Conservation (phyloP, 345 rosid genomes). For the Melaleuca alternifolia region DNA sequence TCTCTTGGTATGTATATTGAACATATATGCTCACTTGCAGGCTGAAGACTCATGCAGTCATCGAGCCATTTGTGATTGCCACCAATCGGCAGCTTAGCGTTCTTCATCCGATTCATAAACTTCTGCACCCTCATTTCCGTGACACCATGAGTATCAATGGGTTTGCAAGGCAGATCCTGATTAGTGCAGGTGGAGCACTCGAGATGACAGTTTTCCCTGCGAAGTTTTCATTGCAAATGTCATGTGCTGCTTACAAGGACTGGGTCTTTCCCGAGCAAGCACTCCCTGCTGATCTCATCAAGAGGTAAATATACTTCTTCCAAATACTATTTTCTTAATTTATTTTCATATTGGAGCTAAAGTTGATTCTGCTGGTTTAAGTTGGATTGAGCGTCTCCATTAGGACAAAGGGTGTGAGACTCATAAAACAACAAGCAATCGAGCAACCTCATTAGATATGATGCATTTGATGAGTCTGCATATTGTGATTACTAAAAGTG, state of each 20-base stretch:
- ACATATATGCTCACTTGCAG: constrained; percentile 13
- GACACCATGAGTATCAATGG: constrained; percentile 79
- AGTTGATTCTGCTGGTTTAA: not conserved
- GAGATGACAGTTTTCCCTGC: constrained; percentile 56
- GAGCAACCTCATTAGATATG: not conserved
- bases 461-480: not conserved
- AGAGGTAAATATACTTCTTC: constrained; percentile 28
- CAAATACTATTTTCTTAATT: not conserved
- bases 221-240: constrained; percentile 58
- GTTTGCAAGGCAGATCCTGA: constrained; percentile 41
- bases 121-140: constrained; percentile 70
- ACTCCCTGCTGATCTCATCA: constrained; percentile 62
- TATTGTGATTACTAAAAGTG: not conserved
- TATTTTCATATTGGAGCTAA: not conserved
- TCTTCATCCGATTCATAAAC: constrained; percentile 72
- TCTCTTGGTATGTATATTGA: not conserved
- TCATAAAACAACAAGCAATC: not conserved
- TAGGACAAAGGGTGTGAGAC: not conserved
- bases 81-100: constrained; percentile 67
- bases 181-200: constrained; percentile 51
- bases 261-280: constrained; percentile 68
- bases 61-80: constrained; percentile 71
- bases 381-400: not conserved
- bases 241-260: constrained; percentile 34
- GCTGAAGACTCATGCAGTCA: constrained; percentile 59